phyloP scores from a whole-genome alignment of 148 eudicot genomes.

The Polygonum maritimum region DNA sequence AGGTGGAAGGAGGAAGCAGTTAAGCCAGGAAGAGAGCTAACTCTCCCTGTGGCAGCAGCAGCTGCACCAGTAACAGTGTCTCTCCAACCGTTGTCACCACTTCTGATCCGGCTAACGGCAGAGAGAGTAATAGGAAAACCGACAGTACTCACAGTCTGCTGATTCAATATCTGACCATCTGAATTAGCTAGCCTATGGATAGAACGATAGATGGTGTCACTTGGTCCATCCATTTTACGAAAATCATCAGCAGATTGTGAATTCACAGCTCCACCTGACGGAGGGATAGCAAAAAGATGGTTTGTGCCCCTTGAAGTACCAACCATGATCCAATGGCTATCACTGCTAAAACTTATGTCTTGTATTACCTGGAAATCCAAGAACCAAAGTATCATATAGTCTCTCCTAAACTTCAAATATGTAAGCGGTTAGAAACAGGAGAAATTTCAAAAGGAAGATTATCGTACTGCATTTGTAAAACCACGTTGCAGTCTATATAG shows the following conservation, averaged over 20 bases:
- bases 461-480: slow-evolving; percentile 70
- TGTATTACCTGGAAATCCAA: slow-evolving; percentile 52
- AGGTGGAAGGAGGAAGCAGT: slow-evolving; percentile 15
- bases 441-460: not conserved
- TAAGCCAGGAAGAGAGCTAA: slow-evolving; percentile 54
- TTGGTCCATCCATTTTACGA: too few species aligned
- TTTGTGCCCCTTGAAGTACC: slow-evolving; percentile 78
- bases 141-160: too few species aligned
- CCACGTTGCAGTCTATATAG: slow-evolving; percentile 90
- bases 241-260: not conserved
- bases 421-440: slow-evolving; percentile 3
- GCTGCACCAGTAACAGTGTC: slow-evolving; percentile 61
- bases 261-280: slow-evolving; percentile 44
- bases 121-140: slow-evolving; percentile 37
- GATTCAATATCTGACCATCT: too few species aligned
- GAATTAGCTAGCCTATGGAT: not conserved
- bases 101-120: slow-evolving; percentile 62
- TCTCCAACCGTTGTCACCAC: slow-evolving; percentile 59
- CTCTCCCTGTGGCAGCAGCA: slow-evolving; percentile 53
- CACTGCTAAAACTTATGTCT: slow-evolving; percentile 72
- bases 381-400: slow-evolving; percentile 3
- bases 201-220: not conserved
- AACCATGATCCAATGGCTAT: slow-evolving; percentile 73
- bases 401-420: not conserved
- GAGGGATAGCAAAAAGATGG: slow-evolving; percentile 76